Conservation (phyloP, 1,139 yeast species). For the Yamadazyma atmosphaerica region DNA sequence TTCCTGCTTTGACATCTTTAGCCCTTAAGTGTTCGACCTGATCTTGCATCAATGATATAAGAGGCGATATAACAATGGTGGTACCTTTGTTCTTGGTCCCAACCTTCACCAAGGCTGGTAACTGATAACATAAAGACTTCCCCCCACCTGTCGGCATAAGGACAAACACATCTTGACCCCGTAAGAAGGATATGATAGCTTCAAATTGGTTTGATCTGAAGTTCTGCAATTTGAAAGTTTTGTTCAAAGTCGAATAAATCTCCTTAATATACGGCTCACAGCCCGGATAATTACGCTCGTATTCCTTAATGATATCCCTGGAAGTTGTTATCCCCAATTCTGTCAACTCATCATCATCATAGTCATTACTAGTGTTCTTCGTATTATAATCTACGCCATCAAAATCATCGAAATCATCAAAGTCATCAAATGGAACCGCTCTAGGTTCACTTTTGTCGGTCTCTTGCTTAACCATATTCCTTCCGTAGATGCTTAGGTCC, state of each 20-base stretch:
- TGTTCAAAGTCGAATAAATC: constrained; percentile 54
- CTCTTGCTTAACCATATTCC: constrained; percentile 6
- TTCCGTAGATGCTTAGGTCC: constrained; percentile 1
- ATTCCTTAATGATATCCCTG: constrained; percentile 14
- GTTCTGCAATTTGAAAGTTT: constrained; percentile 60
- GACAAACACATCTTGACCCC: constrained; percentile 87
- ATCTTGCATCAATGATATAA: constrained; percentile 96
- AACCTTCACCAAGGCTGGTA: constrained; percentile 80
- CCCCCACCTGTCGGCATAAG: constrained; percentile 99
- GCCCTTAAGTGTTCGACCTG: constrained; percentile 80
- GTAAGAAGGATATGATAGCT: constrained; percentile 79
- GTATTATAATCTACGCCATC: too few species aligned
- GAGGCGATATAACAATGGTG: constrained; percentile 90
- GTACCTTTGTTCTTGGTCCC: constrained; percentile 74
- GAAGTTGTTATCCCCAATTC: constrained; percentile 15
- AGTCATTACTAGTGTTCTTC: constrained; percentile 4
- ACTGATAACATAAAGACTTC: constrained; percentile 90
- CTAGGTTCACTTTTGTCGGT: constrained; percentile 1
- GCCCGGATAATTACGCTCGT: constrained; percentile 28
- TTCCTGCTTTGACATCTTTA: constrained; percentile 75
- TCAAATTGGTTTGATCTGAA: constrained; percentile 86
- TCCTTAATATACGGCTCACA: constrained; percentile 49
- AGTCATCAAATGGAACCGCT: constrained; percentile 1
- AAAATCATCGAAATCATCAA: constrained; percentile 8
- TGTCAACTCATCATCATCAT: constrained; percentile 35